Conservation (phyloP, 768 basidiomycete genomes). For the Trichaptum fuscoviolaceum region DNA sequence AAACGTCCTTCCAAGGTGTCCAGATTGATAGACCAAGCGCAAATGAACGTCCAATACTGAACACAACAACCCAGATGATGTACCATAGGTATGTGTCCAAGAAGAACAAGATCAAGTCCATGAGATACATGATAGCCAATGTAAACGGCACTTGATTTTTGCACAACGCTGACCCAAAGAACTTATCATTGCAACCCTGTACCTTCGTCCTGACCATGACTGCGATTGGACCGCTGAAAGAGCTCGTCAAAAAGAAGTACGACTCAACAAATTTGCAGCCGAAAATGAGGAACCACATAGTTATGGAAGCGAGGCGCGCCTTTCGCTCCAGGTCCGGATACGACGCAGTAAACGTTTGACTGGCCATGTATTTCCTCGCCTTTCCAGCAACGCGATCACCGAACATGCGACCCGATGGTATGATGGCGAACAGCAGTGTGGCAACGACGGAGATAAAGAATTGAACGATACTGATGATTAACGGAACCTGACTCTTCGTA, state of each 20-base stretch:
- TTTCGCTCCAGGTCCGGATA: constrained; percentile 74
- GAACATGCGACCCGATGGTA: constrained; percentile 98
- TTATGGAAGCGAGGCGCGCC: constrained; percentile 78
- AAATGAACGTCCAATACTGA: constrained; percentile 88
- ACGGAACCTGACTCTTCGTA: constrained; percentile 59
- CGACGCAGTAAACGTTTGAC: constrained; percentile 97
- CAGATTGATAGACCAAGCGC: constrained; percentile 92
- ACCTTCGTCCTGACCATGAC: constrained; percentile 97
- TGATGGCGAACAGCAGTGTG: constrained; percentile 76
- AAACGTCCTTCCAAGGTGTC: constrained; percentile 99
- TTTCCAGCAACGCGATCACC: constrained; percentile 97
- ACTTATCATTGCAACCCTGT: constrained; percentile 80
- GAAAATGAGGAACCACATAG: constrained; percentile 89
- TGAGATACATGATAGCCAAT: constrained; percentile 96
- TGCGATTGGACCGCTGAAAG: constrained; percentile 93
- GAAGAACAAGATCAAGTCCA: constrained; percentile 98
- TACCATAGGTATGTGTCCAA: constrained; percentile 99
- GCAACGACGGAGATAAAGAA: constrained; percentile 87
- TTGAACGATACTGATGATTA: constrained; percentile 90
- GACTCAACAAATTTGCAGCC: constrained; percentile 96
- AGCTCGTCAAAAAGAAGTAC: constrained; percentile 96
- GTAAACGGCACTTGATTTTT: constrained; percentile 92
- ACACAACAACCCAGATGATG: constrained; percentile 97
- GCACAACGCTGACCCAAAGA: constrained; percentile 79
- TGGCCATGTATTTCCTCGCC: constrained; percentile 96